Evolutionary conservation across 345 rosid genomes (phyloP), one percentile per base, ranked within the genome.

Genomic region (Citrus trifoliata): DNA sequence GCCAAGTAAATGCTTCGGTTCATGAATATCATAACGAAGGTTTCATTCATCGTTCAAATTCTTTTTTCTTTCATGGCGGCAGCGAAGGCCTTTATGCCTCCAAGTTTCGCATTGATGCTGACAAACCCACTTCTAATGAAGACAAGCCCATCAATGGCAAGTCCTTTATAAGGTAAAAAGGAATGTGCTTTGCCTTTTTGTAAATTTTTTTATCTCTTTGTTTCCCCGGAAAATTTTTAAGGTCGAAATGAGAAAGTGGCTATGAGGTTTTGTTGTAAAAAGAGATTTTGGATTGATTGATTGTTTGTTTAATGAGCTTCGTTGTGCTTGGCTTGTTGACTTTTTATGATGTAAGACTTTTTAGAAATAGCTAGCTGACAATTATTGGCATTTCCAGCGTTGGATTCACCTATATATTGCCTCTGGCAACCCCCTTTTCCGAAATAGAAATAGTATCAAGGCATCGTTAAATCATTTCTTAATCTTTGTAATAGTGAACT

Each of bases 11-110:
- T 78, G 91, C 82, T 72, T 86, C 91, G 61, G 82, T 88, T 78
- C 88, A 85, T 78, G 88, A 81, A 60, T 88, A 88, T 78, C 74
- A 74, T 4, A 83, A 74, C 67, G 84, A 80, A 66, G 27, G 69
- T 53, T 88, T 88, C 78, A 71, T 76, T 68, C 89, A 40, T 64
- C 88, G 88, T 58, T 85, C 89, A 72, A 86, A 88, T 77, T 84
- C 91, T 71, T 88, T 55, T 84, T 88, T 85, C 87, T 83, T 85
- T 83, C 91, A 86, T 62, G 91, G 91, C 59, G 91, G 89, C 28
- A 85, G 89, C 42, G 91, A 88, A 82, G 89, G 91, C 79, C 89
- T 86, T 71, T 88, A 81, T 70, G 89, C 88, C 68, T 86, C 89
- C 30, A 72, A 80, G 66, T 55, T 63, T 65, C 73, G 53, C 19